Percentiles rank a stretch among this genome's conserved stretches.
Evolutionary conservation across 129 eudicot species (phyloP).

Genomic region (Ambrosia trifida): DNA sequence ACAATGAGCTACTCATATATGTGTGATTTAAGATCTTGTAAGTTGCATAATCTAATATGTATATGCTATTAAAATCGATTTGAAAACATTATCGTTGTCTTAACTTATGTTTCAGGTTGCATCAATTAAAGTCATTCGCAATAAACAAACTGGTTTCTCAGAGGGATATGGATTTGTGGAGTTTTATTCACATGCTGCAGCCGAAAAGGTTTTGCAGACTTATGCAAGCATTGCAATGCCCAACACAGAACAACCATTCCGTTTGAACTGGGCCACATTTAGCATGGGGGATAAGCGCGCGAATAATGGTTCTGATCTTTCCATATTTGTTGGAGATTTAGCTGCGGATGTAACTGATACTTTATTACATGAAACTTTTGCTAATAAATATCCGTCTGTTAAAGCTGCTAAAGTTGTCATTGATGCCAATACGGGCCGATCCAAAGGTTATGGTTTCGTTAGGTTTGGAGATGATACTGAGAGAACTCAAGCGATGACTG

Average conservation of each 20-base stretch:
- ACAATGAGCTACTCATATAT: neutral
- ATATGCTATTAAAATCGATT: neutral
- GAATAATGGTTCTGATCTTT: constrained; percentile 79
- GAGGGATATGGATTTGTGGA: constrained; percentile 95
- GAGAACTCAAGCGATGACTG: constrained; percentile 83
- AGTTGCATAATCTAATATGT: neutral
- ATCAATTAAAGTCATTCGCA: constrained; percentile 82
- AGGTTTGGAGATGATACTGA: constrained; percentile 88
- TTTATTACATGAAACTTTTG: constrained; percentile 71
- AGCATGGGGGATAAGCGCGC: constrained; percentile 88
- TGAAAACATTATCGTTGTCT: neutral
- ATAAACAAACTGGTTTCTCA: constrained; percentile 77
- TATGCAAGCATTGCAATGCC: constrained; percentile 69
- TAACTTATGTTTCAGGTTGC: constrained; percentile 52
- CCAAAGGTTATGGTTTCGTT: constrained; percentile 89
- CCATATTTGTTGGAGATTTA: constrained; percentile 87
- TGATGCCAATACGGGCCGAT: constrained; percentile 80
- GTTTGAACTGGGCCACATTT: constrained; percentile 89
- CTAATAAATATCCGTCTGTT: constrained; percentile 63
- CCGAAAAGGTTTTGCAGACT: constrained; percentile 76
- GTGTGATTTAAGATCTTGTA: neutral
- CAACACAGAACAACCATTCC: constrained; percentile 73
- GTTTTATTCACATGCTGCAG: constrained; percentile 65
- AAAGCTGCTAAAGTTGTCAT: constrained; percentile 89
- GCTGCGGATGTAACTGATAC: constrained; percentile 88